phyloP scores from a whole-genome alignment of 805 yeast genomes.

The Teunomyces stri region DNA sequence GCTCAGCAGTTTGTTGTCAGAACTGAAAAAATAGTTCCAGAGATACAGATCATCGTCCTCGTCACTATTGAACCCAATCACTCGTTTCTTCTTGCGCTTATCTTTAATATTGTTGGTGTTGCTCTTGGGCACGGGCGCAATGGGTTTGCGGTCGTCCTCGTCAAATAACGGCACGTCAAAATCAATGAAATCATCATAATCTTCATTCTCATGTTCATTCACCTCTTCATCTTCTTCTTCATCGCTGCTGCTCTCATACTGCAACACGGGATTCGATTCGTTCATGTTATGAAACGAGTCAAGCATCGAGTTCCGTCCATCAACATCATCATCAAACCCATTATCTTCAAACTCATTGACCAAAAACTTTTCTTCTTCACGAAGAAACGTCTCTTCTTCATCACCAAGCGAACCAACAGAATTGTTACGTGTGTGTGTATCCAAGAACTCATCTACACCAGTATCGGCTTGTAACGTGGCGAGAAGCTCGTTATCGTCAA shows the following conservation, averaged over 20 bases:
- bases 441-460: constrained; percentile 38
- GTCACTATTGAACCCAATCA: constrained; percentile 27
- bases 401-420: constrained; percentile 34
- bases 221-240: constrained; percentile 29
- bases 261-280: constrained; percentile 36
- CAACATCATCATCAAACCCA: constrained; percentile 41
- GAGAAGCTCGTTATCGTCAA: constrained; percentile 47
- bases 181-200: constrained; percentile 39
- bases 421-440: constrained; percentile 19
- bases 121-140: not conserved
- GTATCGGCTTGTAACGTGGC: constrained; percentile 49
- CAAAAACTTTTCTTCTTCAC: constrained; percentile 44
- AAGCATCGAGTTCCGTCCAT: constrained; percentile 14
- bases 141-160: constrained; percentile 10
- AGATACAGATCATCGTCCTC: constrained; percentile 69
- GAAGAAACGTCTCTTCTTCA: constrained; percentile 35
- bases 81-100: constrained; percentile 11
- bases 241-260: constrained; percentile 36
- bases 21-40: constrained; percentile 69
- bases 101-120: not conserved
- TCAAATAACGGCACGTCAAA: constrained; percentile 32
- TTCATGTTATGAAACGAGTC: constrained; percentile 18
- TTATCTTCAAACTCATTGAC: constrained; percentile 46
- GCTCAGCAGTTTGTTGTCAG: constrained; percentile 34
- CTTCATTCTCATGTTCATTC: constrained; percentile 38